Evolutionary conservation across 2,329 filamentous ascomycete species (phyloP).

Genomic region (Fusarium sp.): DNA sequence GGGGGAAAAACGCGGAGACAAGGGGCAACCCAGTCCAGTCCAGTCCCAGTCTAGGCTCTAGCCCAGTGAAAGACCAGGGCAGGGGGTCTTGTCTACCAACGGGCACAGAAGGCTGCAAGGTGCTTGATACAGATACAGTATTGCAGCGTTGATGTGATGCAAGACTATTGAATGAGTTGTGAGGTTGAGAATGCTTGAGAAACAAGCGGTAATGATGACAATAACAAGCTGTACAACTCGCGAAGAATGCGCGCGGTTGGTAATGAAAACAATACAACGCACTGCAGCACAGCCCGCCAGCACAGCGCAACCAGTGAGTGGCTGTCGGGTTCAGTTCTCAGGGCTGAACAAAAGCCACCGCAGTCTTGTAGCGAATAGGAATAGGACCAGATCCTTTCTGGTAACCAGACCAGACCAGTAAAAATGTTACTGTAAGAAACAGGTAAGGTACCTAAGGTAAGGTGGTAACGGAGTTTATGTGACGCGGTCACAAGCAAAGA

Average conservation of each 20-base stretch:
- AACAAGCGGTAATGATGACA: not conserved
- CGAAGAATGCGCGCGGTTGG: conserved; percentile 29
- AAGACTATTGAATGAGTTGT: conserved; percentile 5
- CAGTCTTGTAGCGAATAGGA: conserved; percentile 17
- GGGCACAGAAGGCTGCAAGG: conserved; percentile 3
- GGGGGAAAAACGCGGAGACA: conserved; percentile 40
- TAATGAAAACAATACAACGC: conserved; percentile 18
- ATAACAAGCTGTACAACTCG: conserved; percentile 12
- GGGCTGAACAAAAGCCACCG: conserved; percentile 20
- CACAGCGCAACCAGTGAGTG: conserved; percentile 24
- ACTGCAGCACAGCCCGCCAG: conserved; percentile 17
- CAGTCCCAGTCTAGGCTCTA: conserved; percentile 24
- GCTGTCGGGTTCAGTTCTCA: conserved; percentile 12
- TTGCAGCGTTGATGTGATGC: conserved; percentile 19
- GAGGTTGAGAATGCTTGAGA: not conserved
- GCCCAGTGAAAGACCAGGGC: conserved; percentile 19
- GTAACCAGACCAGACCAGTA: conserved; percentile 35
- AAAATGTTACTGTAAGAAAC: conserved; percentile 7
- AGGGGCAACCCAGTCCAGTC: conserved; percentile 35
- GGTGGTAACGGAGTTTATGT: conserved; percentile 28
- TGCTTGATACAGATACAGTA: conserved; percentile 4
- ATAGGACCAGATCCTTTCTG: conserved; percentile 1
- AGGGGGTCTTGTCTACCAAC: conserved; percentile 15
- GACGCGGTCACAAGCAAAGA: conserved; percentile 39
- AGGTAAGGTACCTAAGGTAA: conserved; percentile 1